phyloP scores from a whole-genome alignment of 179 eudicot genomes.

The Nepenthes alata region DNA sequence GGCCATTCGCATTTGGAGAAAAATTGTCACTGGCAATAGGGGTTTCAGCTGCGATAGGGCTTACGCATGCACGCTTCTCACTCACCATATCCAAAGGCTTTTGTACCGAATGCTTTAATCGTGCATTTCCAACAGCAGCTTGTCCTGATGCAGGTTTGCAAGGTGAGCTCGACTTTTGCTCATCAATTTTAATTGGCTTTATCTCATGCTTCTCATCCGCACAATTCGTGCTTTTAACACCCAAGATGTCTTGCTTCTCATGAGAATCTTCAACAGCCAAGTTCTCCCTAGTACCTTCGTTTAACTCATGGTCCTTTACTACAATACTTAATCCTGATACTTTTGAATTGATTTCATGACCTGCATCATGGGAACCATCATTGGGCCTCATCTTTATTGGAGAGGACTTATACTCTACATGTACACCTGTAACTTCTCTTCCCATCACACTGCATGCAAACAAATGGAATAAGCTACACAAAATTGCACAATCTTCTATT shows the following conservation, averaged over 20 bases:
- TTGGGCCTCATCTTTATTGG: slow-evolving; percentile 34
- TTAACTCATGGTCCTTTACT: slow-evolving; percentile 26
- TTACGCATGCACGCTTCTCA: slow-evolving; percentile 25
- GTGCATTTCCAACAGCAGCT: slow-evolving; percentile 17
- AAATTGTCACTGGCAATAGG: slow-evolving; percentile 15
- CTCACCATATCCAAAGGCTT: slow-evolving; percentile 15
- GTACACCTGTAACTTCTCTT: slow-evolving; percentile 63
- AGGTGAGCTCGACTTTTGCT: slow-evolving; percentile 36
- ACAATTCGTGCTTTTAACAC: slow-evolving; percentile 28
- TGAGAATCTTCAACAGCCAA: not conserved
- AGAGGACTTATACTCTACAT: slow-evolving; percentile 30
- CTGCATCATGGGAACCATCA: slow-evolving; percentile 26
- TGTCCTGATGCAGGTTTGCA: slow-evolving; percentile 24
- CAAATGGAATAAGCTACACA: not conserved
- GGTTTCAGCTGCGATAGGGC: slow-evolving; percentile 29
- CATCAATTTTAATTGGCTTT: slow-evolving; percentile 26
- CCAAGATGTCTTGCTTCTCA: slow-evolving; percentile 26
- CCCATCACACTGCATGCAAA: slow-evolving; percentile 61
- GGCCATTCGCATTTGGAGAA: slow-evolving; percentile 29
- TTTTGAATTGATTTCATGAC: slow-evolving; percentile 14
- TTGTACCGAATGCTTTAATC: slow-evolving; percentile 16
- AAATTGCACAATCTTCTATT: not conserved
- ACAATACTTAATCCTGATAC: slow-evolving; percentile 18
- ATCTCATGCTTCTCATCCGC: slow-evolving; percentile 14
- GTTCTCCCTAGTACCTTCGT: slow-evolving; percentile 37